phyloP scores from a whole-genome alignment of 2,329 filamentous ascomycete genomes.

The Scleromitrula shiraiana region DNA sequence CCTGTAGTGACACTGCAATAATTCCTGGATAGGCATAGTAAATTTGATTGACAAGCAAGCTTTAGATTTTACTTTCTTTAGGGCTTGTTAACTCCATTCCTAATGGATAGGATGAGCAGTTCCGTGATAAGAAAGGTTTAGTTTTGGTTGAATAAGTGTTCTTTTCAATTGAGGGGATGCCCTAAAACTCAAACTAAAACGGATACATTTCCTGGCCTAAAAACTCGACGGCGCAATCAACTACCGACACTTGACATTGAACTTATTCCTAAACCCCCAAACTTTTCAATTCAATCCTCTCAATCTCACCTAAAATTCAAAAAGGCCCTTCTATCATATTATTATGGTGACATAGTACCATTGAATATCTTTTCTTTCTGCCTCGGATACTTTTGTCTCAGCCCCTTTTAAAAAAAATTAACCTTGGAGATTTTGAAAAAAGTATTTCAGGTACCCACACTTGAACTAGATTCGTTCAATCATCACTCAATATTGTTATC shows the following conservation, averaged over 20 bases:
- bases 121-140: too few species aligned
- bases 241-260: background rate
- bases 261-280: background rate
- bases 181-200: too few species aligned
- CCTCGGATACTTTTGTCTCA: slow-evolving; percentile 9
- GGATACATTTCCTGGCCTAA: background rate
- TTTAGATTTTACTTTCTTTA: background rate
- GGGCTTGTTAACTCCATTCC: background rate
- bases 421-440: background rate
- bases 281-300: background rate
- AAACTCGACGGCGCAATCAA: background rate
- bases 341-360: slow-evolving; percentile 2
- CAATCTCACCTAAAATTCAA: background rate
- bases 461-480: background rate
- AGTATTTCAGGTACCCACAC: too few species aligned
- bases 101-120: background rate
- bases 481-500: too few species aligned
- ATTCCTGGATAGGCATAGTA: background rate
- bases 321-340: slow-evolving; percentile 9
- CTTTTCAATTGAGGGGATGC: background rate
- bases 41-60: background rate
- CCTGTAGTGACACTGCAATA: slow-evolving; percentile 3
- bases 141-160: background rate
- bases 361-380: slow-evolving; percentile 5
- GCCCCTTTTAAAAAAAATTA: slow-evolving; percentile 4